Evolutionary conservation across 495 filamentous ascomycete species (phyloP).

Genomic region (Aspergillus haitiensis): DNA sequence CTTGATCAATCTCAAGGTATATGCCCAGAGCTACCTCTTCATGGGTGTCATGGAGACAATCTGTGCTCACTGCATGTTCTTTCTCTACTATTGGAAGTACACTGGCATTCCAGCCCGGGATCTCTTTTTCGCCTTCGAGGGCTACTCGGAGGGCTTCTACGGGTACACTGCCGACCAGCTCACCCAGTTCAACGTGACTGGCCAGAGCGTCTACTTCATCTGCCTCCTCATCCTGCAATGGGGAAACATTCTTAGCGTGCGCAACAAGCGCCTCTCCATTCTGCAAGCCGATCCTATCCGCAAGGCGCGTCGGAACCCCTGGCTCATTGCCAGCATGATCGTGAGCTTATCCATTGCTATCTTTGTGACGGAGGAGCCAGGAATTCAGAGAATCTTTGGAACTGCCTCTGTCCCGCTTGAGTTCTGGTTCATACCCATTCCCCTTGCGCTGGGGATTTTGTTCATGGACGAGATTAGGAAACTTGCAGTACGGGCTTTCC

Average conservation of each 20-base stretch:
- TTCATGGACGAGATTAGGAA: slow-evolving; percentile 53
- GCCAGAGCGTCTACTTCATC: slow-evolving; percentile 69
- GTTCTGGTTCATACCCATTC: slow-evolving; percentile 53
- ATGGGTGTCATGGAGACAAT: slow-evolving; percentile 51
- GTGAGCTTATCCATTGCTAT: slow-evolving; percentile 51
- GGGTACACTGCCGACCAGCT: slow-evolving; percentile 46
- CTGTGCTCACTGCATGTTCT: slow-evolving; percentile 53
- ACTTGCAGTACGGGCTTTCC: slow-evolving; percentile 45
- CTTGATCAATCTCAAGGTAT: slow-evolving; percentile 52
- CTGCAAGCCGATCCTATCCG: slow-evolving; percentile 54
- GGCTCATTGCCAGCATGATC: slow-evolving; percentile 45
- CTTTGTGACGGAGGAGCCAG: slow-evolving; percentile 53
- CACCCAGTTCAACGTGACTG: slow-evolving; percentile 47
- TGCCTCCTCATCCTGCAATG: slow-evolving; percentile 62
- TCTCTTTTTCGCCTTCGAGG: slow-evolving; percentile 50
- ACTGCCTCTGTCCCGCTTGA: slow-evolving; percentile 51
- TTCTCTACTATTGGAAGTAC: slow-evolving; percentile 49
- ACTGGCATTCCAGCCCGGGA: slow-evolving; percentile 45
- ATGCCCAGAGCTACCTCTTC: slow-evolving; percentile 53
- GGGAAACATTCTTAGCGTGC: slow-evolving; percentile 51
- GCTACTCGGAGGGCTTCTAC: slow-evolving; percentile 48
- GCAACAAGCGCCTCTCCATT: slow-evolving; percentile 51
- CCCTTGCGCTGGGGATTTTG: slow-evolving; percentile 49
- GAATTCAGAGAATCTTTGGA: slow-evolving; percentile 47
- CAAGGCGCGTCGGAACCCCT: slow-evolving; percentile 48